These are phyloP conservation scores for Diaporthe amygdali DNA, from an alignment of 2,329 filamentous ascomycete species.

Conservation along the genomic window DNA sequence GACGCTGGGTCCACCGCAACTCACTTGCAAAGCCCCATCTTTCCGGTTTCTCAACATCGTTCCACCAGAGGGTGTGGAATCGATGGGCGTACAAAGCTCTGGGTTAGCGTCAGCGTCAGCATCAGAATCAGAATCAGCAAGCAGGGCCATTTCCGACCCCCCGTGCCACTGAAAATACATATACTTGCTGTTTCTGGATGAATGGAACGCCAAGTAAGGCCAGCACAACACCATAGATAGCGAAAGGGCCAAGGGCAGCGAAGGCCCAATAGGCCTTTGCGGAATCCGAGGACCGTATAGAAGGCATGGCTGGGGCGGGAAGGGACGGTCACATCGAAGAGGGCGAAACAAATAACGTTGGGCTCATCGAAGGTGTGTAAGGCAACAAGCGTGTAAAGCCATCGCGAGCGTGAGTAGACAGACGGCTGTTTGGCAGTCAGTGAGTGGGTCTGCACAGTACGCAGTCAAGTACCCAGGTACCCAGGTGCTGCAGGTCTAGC, in stretches of 20 bases:
- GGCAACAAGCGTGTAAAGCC: neutral
- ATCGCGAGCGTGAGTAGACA: too few species aligned
- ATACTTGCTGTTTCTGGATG: constrained; percentile 79
- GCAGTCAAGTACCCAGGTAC: neutral
- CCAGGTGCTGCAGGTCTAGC: neutral
- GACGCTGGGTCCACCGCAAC: constrained; percentile 30
- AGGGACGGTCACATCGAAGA: neutral
- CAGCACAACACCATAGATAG: constrained; percentile 72
- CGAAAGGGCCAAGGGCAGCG: constrained; percentile 55
- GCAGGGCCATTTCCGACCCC: neutral
- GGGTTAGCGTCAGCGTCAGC: constrained; percentile 17
- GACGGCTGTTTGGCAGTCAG: too few species aligned
- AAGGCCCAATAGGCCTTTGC: constrained; percentile 58
- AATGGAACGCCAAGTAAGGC: constrained; percentile 68
- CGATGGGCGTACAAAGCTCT: constrained; percentile 87
- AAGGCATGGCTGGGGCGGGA: neutral
- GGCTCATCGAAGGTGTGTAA: neutral
- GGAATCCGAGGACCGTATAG: constrained; percentile 27
- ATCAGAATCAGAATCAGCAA: too few species aligned
- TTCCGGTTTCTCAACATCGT: constrained; percentile 77
- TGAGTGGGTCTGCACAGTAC: too few species aligned
- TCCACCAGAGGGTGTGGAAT: constrained; percentile 73
- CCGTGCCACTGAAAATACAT: neutral
- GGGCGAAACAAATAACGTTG: neutral
- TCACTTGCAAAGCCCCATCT: constrained; percentile 85